Percentiles rank a stretch among this genome's conserved stretches.
Evolutionary conservation across 148 eudicot genomes (phyloP).

Genomic region (Vaccinium myrtillus): DNA sequence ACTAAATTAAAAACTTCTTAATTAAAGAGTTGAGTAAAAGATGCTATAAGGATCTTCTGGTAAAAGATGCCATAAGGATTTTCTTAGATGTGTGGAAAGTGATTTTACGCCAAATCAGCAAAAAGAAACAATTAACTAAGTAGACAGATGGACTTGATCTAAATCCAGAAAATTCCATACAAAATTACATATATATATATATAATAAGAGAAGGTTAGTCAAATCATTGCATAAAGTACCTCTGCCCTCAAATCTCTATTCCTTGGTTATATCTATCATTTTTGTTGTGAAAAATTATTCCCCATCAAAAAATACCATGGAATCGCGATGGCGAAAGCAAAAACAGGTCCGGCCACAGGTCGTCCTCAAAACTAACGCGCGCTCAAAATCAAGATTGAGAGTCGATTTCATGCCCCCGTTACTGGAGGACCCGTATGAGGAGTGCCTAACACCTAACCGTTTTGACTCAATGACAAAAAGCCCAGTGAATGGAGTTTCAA

Average conservation of each 20-base stretch:
- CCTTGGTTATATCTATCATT: background rate
- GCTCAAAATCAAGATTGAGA: slow-evolving; percentile 20
- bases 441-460: background rate
- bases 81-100: too few relatives aligned
- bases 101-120: background rate
- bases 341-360: slow-evolving; percentile 40
- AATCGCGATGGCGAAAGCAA: slow-evolving; percentile 10
- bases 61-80: background rate
- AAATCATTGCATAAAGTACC: too few relatives aligned
- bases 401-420: slow-evolving; percentile 5
- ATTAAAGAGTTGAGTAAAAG: background rate
- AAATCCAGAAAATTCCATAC: background rate
- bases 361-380: slow-evolving; percentile 29
- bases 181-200: background rate
- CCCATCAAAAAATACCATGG: slow-evolving; percentile 19
- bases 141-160: background rate
- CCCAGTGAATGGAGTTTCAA: background rate
- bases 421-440: background rate
- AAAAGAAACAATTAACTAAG: background rate
- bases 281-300: background rate
- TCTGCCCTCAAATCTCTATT: too few relatives aligned
- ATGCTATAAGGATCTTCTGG: background rate
- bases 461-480: background rate
- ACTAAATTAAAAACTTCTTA: too few relatives aligned
- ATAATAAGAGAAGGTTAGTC: background rate